phyloP scores from a whole-genome alignment of 441 rosid genomes.

The Cnidoscolus chayamansa region DNA sequence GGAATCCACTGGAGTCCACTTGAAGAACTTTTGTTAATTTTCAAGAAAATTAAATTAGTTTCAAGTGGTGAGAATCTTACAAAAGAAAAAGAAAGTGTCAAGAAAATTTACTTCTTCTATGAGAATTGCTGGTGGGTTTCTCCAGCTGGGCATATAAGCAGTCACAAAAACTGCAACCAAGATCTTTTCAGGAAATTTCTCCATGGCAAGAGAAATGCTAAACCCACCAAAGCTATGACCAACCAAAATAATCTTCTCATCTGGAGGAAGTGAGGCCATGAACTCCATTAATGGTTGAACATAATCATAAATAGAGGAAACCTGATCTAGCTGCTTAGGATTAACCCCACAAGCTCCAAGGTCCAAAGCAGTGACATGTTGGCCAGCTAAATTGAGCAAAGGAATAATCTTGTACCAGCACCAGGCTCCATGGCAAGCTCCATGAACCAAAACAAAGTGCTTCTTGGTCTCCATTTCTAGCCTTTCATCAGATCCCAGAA shows the following conservation, averaged over 20 bases:
- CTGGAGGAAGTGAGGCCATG: conserved; percentile 17
- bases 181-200: conserved; percentile 17
- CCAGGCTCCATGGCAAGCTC: conserved; percentile 60
- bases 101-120: conserved; percentile 20
- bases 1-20: background rate
- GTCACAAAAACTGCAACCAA: conserved; percentile 4
- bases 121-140: conserved; percentile 26
- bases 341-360: conserved; percentile 56
- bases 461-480: background rate
- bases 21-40: conserved; percentile 15
- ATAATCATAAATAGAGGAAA: conserved; percentile 44
- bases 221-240: conserved; percentile 21
- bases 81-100: no score
- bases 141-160: conserved; percentile 31
- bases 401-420: conserved; percentile 56
- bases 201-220: conserved; percentile 10
- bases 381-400: conserved; percentile 43
- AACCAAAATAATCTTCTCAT: conserved; percentile 18
- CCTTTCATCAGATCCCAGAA: background rate
- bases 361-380: conserved; percentile 50
- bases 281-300: conserved; percentile 50
- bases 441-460: conserved; percentile 36
- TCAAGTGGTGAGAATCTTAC: no score
- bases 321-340: conserved; percentile 33
- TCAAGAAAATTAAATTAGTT: background rate